Base-by-base conservation (phyloP, 305 asterid species). In the Petunia hybrid region DNA sequence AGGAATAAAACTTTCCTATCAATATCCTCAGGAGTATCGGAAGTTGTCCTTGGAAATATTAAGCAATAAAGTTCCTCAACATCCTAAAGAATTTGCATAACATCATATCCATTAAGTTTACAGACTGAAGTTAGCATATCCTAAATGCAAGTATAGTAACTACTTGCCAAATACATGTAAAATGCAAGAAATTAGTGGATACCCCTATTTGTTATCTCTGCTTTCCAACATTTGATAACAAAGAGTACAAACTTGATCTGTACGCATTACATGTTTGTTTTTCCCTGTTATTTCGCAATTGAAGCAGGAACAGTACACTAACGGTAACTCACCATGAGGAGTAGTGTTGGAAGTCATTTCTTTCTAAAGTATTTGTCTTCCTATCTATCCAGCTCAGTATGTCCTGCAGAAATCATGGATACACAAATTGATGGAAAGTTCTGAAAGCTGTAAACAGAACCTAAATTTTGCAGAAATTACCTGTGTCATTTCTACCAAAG, bases 401-500 rank as follows among this genome's bases (percentile, higher is more conserved):
- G 73, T 89, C 98, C 99, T 96, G 78, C 82, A 86, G 14, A 46
- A 87, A 79, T 46, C 65, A 80, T 56, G 77, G 48, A 35, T 10
- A 46, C 66, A 5, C 46, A 6, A 59, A 66, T 48, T 78, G 39
- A 6, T 38, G 79, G 82, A 77, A 45, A 56, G n/a, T 43, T 80
- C 57, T 68, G 53, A 38, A 79, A 66, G 78, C 22, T 79, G 41
- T 57, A 77, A 42, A 67, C 68, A 39, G 51, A 83, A 69, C 81
- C 82, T 36, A 43, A 61, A 61, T 59, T 64, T 55, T 48, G 56
- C 68, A 77, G 82, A 42, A 83, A 78, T 73, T 84, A 96, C 98
- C 97, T 93, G 91, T 35, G 82, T 85, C 98, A 94, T 92, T 83
- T 94, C 98, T 82, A 84, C 79, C 87, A 96, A 88, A 74, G 99